Percentiles rank a stretch among this genome's conserved stretches.
These are phyloP conservation scores for Achlya hypogyna DNA, from an alignment of 352 stramenopile species.

Conservation along the genomic window DNA sequence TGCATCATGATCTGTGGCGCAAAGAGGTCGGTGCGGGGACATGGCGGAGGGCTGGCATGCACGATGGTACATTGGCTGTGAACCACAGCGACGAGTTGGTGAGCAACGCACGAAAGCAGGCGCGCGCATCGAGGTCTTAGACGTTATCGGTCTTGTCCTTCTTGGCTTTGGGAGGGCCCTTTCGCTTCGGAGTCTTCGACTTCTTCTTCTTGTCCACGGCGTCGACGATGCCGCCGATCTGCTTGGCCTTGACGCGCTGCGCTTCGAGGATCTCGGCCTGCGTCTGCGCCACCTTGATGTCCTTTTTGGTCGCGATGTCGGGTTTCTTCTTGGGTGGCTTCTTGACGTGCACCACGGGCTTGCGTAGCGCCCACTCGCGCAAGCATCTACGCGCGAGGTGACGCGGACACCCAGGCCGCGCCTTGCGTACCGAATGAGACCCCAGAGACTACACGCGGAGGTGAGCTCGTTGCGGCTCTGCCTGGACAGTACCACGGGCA, in stretches of 20 bases:
- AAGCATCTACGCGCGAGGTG: background rate
- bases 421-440: constrained; percentile 51
- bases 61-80: too few relatives aligned
- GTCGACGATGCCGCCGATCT: constrained; percentile 52
- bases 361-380: constrained; percentile 42
- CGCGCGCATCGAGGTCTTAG: background rate
- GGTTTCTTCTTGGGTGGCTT: constrained; percentile 66
- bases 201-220: constrained; percentile 43
- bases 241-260: constrained; percentile 52
- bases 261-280: constrained; percentile 71
- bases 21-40: too few relatives aligned
- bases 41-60: too few relatives aligned
- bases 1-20: background rate
- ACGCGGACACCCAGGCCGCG: background rate
- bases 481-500: constrained; percentile 73
- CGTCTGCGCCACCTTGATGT: constrained; percentile 48
- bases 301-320: constrained; percentile 55
- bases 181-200: constrained; percentile 54
- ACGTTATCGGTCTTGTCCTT: constrained; percentile 10
- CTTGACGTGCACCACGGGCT: constrained; percentile 48
- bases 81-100: too few relatives aligned
- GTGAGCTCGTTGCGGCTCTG: background rate
- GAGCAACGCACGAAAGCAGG: background rate
- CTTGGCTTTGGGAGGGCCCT: constrained; percentile 34
- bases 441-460: constrained; percentile 42